Base-by-base conservation (phyloP, 305 asterid species). In the Fraxinus latifolia region DNA sequence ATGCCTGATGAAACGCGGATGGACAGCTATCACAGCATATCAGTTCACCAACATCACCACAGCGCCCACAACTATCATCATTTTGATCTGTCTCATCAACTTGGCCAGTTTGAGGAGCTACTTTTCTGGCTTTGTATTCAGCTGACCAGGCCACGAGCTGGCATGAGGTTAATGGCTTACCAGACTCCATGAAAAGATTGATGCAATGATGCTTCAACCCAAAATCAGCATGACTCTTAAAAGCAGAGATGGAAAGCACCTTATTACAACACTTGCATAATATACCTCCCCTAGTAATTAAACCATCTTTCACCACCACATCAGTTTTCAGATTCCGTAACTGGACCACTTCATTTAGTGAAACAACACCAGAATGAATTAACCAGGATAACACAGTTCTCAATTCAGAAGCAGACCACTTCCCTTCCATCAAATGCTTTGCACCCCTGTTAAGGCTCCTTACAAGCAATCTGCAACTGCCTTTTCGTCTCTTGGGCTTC, bases 131-230 rank as follows among this genome's bases (percentile, higher is more conserved):
- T 94, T 91, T 91, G 91, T 87, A 96, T 89, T 94, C 99, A 85
- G 88, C 90, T 78, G 98, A 94, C 99, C 99, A 96, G 62, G 98
- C 99, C 91, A 92, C 98, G 39, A 95, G 97, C 89, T 93, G 96
- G 86, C 98, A 92, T 80, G 90, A 82, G 84, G 95, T 84, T 86
- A 93, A 88, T 58, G 99, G 92, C 87, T 92, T 94, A 79, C 97
- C 97, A 21, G 92, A 92, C 82, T 91, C 97, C 93, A 92, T 85
- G 88, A 91, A 90, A 80, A 96, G 95, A 88, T 94, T 90, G 84
- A 80, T 72, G 77, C 97, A 92, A 21, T 95, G 95, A 76, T 86
- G 83, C 87, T 83, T 88, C 31, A 78, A 83, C 85, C 68, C 87
- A 79, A 87, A 90, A 85, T 97, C 97, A 83, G 95, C 91, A 88